Evolutionary conservation across 73 alveolate species (phyloP).

Genomic region (Blepharisma stoltei): DNA sequence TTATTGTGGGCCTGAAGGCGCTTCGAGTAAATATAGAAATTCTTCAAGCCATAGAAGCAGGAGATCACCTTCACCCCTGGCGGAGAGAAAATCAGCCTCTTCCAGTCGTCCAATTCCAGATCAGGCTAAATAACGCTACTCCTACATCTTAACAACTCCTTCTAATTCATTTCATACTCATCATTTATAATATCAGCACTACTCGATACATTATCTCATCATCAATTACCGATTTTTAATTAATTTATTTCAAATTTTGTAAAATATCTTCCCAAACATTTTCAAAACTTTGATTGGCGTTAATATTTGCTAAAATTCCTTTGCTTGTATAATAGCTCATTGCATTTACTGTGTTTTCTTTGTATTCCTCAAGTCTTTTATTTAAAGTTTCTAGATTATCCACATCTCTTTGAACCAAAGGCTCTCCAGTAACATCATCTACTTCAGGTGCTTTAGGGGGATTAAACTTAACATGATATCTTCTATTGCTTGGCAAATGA

Average conservation of each 20-base stretch:
- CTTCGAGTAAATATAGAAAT: neutral
- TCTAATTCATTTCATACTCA: too few species aligned
- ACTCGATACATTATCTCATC: too few species aligned
- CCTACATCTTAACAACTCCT: too few species aligned
- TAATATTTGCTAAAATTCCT: constrained; percentile 41
- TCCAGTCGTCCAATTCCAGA: too few species aligned
- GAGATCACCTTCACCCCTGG: neutral
- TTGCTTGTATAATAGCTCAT: constrained; percentile 63
- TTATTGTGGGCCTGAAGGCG: constrained; percentile 28
- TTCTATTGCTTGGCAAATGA: constrained; percentile 74
- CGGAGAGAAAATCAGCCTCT: too few species aligned
- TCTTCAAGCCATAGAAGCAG: neutral
- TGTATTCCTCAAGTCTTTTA: constrained; percentile 66
- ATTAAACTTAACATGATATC: constrained; percentile 73
- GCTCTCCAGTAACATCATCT: constrained; percentile 85
- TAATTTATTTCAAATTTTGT: neutral
- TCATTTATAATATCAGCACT: too few species aligned
- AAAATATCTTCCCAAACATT: constrained; percentile 17
- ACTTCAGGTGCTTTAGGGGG: constrained; percentile 76
- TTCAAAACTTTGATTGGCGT: constrained; percentile 32
- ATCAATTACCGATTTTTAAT: too few species aligned
- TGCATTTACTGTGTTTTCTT: constrained; percentile 67
- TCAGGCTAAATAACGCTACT: too few species aligned
- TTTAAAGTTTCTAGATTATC: constrained; percentile 73
- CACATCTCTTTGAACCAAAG: constrained; percentile 70